Base-by-base conservation (phyloP, 192 early-diverging fungal genomes). In the Backusella tuberculispora region DNA sequence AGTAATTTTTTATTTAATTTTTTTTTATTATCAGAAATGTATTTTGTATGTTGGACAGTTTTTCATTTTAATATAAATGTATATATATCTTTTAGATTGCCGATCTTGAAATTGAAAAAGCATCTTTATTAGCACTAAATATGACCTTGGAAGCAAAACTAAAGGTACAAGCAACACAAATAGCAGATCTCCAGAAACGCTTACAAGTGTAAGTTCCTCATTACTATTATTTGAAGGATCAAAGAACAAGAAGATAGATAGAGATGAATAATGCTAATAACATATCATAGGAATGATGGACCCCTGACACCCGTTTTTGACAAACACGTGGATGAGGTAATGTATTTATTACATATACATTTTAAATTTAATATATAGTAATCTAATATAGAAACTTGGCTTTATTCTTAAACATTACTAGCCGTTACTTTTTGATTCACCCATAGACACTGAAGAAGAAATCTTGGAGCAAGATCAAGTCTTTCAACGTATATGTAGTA, bases 61-160 rank as follows among this genome's bases (percentile, higher is more conserved):
- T 43, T 15, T n/a, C 24, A 45, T 44, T 53, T 60, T 34, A 38
- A 60, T 34, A 1, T 34, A 34, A 34, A 34, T 34, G 29, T 1
- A 34, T 34, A 2, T 34, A 34, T 34, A 1, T 34, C 2, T 41
- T 68, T 41, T 70, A 76, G 74, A 76, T 76, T 63, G 66, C 65
- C 14, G 74, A 76, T 37, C 43, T 76, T 34, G 74, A 76, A 76
- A 76, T 76, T 34, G 74, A 76, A 76, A 76, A 76, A 26, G 41
- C 65, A n/a, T 69, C 66, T 45, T 43, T 76, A n/a, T 76, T 76
- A 40, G 45, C 74, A 8, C 21, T 76, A 9, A 76, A 76, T 56
- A 26, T 47, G 19, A 76, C 74, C 15, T 38, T 76, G 19, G 74
- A 76, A 70, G 42, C 74, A 8, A 66, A 45, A n/a, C 50, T 76